phyloP scores from a whole-genome alignment of 768 basidiomycete genomes.

The Lyophyllum shimeji region DNA sequence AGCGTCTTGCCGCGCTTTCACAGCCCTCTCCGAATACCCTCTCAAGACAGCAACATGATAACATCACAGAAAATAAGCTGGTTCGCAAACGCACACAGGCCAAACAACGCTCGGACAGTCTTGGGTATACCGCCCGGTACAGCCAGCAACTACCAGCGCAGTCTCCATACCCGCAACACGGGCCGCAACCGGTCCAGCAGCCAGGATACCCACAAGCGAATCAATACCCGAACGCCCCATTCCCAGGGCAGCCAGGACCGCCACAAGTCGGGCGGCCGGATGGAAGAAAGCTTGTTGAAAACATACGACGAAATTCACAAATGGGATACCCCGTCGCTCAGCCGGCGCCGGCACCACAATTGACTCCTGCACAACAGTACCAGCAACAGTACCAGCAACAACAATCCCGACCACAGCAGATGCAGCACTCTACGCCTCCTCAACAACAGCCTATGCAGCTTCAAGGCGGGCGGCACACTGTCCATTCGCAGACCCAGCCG shows the following conservation, averaged over 20 bases:
- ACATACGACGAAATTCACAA: conserved; percentile 52
- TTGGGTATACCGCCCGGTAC: conserved; percentile 7
- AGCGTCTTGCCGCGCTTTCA: conserved; percentile 69
- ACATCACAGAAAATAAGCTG: conserved; percentile 74
- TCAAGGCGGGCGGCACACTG: conserved; percentile 11
- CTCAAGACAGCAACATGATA: conserved; percentile 78
- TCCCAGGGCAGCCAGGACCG: conserved; percentile 10
- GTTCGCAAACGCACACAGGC: conserved; percentile 80
- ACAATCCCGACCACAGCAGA: conserved; percentile 14
- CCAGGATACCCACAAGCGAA: conserved; percentile 5
- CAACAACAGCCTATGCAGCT: conserved; percentile 10
- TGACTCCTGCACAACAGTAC: conserved; percentile 18
- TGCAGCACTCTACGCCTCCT: neutral
- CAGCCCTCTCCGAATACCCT: conserved; percentile 62
- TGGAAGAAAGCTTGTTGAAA: conserved; percentile 48
- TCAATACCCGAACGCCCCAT: neutral
- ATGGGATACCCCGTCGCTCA: conserved; percentile 5
- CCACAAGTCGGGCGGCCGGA: conserved; percentile 26
- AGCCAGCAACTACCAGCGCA: conserved; percentile 9
- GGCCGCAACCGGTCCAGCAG: conserved; percentile 2
- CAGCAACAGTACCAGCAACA: conserved; percentile 15
- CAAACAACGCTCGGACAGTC: conserved; percentile 51
- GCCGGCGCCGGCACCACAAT: conserved; percentile 8
- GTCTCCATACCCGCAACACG: conserved; percentile 17
- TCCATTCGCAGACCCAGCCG: conserved; percentile 2